Base-by-base conservation (phyloP, 495 filamentous ascomycete species). In the Lophiotrema nucula region DNA sequence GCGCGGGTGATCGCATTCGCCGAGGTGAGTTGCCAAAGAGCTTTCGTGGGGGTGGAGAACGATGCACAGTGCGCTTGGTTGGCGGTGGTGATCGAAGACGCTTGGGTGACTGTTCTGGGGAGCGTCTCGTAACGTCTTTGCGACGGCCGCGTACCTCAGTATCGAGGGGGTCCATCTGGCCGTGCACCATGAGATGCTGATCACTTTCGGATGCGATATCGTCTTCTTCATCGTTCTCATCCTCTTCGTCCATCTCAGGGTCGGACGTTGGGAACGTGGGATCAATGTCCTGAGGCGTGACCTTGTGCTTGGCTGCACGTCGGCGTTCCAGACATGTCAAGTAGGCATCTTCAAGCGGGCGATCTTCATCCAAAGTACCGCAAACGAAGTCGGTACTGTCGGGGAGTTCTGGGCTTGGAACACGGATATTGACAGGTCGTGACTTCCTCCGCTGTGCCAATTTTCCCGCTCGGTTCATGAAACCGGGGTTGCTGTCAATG, bases 381-480 rank as follows among this genome's bases (percentile, higher is more conserved):
- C 93, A 96, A 22, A 98, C 93, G 67, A 98, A 98, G 70, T 97
- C 95, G 35, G 91, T 96, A 72, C 90, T 95, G 72, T 98, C 93
- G 10, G 93, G 93, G 6, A 97, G 75, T 55, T 95, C 89, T 11
- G 90, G 89, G 0, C 88, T 90, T 13, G 79, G 79, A 42, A 88
- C 79, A 27, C 86, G 87, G 67, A 89, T 85, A 55, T 80, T 80
- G 42, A 81, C 74, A 22, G 70, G 69, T 65, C 75, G 47, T 64
- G 76, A 55, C 68, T 73, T 53, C 47, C 38, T 53, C 54, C 52
- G 50, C 58, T 50, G 43, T 33, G 46, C 48, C 31, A 23, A 1
- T 31, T 48, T 44, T 3, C 16, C 10, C 12, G 57, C 6, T 21
- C 39, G 48, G 16, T 39, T 66, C 21, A 41, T 54, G 31, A 63